These are phyloP conservation scores for Curvularia sp. DNA, from an alignment of 2,329 filamentous ascomycete species.

Conservation along the genomic window DNA sequence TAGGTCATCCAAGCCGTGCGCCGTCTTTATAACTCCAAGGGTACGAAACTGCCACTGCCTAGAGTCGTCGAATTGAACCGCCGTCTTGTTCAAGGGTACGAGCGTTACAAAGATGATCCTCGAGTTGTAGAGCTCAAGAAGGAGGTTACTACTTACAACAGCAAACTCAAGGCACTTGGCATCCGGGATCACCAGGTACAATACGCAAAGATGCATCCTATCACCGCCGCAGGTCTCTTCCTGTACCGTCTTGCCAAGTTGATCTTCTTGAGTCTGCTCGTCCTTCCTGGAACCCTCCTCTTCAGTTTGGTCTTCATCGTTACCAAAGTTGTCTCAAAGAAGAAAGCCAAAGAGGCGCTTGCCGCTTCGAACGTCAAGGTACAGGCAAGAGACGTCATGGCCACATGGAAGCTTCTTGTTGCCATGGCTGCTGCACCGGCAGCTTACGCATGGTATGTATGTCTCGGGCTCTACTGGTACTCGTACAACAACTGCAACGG, in stretches of 20 bases:
- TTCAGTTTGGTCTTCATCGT: slow-evolving; percentile 65
- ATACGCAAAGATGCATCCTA: slow-evolving; percentile 82
- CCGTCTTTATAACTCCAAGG: slow-evolving; percentile 90
- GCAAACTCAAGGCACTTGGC: slow-evolving; percentile 81
- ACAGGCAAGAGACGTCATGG: slow-evolving; percentile 50
- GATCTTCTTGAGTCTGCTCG: slow-evolving; percentile 75
- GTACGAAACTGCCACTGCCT: slow-evolving; percentile 89
- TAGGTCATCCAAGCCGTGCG: slow-evolving; percentile 89
- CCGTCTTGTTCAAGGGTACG: slow-evolving; percentile 87
- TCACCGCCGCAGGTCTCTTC: slow-evolving; percentile 76
- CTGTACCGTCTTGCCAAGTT: slow-evolving; percentile 84
- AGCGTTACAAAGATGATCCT: slow-evolving; percentile 88
- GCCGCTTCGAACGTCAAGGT: slow-evolving; percentile 52
- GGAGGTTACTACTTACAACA: slow-evolving; percentile 84
- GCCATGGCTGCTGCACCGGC: slow-evolving; percentile 49
- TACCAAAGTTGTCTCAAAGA: slow-evolving; percentile 48
- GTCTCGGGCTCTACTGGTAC: slow-evolving; percentile 44
- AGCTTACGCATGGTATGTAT: slow-evolving; percentile 44
- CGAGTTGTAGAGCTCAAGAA: slow-evolving; percentile 78
- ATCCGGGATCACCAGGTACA: slow-evolving; percentile 94
- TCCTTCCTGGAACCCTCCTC: slow-evolving; percentile 83
- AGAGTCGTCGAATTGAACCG: slow-evolving; percentile 94
- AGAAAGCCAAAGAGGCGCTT: slow-evolving; percentile 49
- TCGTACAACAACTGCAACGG: slow-evolving; percentile 76
- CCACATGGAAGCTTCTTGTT: slow-evolving; percentile 53